phyloP scores from a whole-genome alignment of 1,139 yeast species.

The Candida labiduridarum region DNA sequence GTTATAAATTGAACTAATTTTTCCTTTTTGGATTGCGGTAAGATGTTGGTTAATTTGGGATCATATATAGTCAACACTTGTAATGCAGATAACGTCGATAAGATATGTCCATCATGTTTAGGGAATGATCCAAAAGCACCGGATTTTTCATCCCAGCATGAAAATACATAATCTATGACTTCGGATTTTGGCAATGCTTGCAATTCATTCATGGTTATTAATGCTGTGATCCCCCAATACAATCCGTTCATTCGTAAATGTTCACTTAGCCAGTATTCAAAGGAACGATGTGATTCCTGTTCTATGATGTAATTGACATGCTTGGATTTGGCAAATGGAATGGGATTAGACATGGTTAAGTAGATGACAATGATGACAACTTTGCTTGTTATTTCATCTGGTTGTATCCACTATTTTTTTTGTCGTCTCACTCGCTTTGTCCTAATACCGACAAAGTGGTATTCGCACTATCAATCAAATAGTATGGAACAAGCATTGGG shows the following conservation, averaged over 20 bases:
- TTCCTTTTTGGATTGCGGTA: slow-evolving; percentile 19
- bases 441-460: no score
- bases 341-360: background rate
- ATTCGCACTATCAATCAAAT: no score
- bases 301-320: slow-evolving; percentile 40
- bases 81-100: slow-evolving; percentile 83
- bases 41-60: slow-evolving; percentile 43
- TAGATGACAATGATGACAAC: background rate
- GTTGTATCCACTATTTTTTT: background rate
- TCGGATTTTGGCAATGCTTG: slow-evolving; percentile 57
- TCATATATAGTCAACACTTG: slow-evolving; percentile 76
- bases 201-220: slow-evolving; percentile 59
- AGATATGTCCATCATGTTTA: slow-evolving; percentile 85
- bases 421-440: no score
- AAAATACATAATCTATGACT: slow-evolving; percentile 65
- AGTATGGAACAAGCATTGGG: no score
- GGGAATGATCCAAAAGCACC: slow-evolving; percentile 96
- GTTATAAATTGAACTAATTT: slow-evolving; percentile 46
- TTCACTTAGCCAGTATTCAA: slow-evolving; percentile 88
- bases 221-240: slow-evolving; percentile 91
- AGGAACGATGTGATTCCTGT: slow-evolving; percentile 43
- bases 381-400: background rate
- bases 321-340: slow-evolving; percentile 21
- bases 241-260: slow-evolving; percentile 89
- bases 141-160: slow-evolving; percentile 58